phyloP scores from a whole-genome alignment of 768 basidiomycete species.

The Porphyrellus cyaneotinctus region DNA sequence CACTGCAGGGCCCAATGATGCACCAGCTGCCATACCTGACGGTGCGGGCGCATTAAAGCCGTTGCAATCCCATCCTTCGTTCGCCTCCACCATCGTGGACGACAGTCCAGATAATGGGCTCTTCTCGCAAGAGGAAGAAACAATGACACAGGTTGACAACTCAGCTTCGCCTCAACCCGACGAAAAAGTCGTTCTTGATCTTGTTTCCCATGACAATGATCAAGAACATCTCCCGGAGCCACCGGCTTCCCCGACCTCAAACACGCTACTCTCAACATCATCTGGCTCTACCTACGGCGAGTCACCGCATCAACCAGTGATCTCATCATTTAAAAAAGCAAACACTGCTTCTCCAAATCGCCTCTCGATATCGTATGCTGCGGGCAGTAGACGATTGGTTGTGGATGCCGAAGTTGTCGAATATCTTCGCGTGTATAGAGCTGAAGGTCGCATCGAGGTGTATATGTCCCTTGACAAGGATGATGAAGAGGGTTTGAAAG shows the following conservation, averaged over 20 bases:
- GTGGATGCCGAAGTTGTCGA: slow-evolving; percentile 87
- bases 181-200: slow-evolving; percentile 16
- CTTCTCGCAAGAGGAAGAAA: slow-evolving; percentile 28
- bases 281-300: slow-evolving; percentile 45
- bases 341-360: slow-evolving; percentile 72
- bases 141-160: slow-evolving; percentile 15
- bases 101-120: slow-evolving; percentile 35
- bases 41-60: slow-evolving; percentile 23
- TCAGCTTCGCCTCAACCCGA: slow-evolving; percentile 18
- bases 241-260: slow-evolving; percentile 53
- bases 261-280: slow-evolving; percentile 38
- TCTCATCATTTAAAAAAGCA: slow-evolving; percentile 30
- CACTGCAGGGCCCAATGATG: slow-evolving; percentile 42
- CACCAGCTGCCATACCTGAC: slow-evolving; percentile 34
- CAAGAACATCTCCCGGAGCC: slow-evolving; percentile 56
- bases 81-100: slow-evolving; percentile 51
- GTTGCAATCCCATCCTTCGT: slow-evolving; percentile 41
- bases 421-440: slow-evolving; percentile 71
- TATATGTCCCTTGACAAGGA: slow-evolving; percentile 55
- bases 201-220: slow-evolving; percentile 15
- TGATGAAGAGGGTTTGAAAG: slow-evolving; percentile 56
- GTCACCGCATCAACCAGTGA: slow-evolving; percentile 32
- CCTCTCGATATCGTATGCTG: slow-evolving; percentile 93
- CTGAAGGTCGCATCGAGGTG: slow-evolving; percentile 85
- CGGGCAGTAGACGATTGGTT: slow-evolving; percentile 80